These are phyloP conservation scores for Rhododendron ovatum DNA, from an alignment of 148 eudicot species.

Conservation along the genomic window DNA sequence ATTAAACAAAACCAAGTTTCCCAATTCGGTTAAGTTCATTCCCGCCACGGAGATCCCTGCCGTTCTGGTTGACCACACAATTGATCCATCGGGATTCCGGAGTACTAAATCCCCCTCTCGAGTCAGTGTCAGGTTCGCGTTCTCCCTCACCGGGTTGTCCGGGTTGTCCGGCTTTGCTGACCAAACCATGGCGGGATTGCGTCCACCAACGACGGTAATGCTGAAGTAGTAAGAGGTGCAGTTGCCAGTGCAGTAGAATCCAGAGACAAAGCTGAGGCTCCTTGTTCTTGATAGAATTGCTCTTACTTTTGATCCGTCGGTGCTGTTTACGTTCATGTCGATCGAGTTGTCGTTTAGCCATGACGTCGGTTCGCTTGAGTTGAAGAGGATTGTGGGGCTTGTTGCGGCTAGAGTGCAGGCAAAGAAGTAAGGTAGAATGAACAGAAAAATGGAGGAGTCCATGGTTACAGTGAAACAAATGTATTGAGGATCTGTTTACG, in stretches of 20 bases:
- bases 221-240: neutral
- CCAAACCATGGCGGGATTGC: slow-evolving; percentile 6
- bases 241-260: slow-evolving; percentile 2
- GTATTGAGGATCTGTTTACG: no score
- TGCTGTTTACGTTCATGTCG: neutral
- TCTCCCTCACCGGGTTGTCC: neutral
- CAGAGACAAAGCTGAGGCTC: slow-evolving; percentile 6
- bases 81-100: neutral
- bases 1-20: slow-evolving; percentile 13
- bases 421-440: neutral
- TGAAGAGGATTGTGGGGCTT: neutral
- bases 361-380: neutral
- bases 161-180: slow-evolving; percentile 14
- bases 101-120: neutral
- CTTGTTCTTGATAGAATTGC: neutral
- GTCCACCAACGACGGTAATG: neutral
- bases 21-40: slow-evolving; percentile 11
- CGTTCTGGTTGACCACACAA: neutral
- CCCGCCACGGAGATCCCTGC: neutral
- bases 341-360: slow-evolving; percentile 1
- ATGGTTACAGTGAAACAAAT: neutral
- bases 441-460: neutral
- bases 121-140: slow-evolving; percentile 1
- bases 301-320: slow-evolving; percentile 10
- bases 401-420: neutral